Base-by-base conservation (phyloP, 331 rosid species). In the Malus hybrid region DNA sequence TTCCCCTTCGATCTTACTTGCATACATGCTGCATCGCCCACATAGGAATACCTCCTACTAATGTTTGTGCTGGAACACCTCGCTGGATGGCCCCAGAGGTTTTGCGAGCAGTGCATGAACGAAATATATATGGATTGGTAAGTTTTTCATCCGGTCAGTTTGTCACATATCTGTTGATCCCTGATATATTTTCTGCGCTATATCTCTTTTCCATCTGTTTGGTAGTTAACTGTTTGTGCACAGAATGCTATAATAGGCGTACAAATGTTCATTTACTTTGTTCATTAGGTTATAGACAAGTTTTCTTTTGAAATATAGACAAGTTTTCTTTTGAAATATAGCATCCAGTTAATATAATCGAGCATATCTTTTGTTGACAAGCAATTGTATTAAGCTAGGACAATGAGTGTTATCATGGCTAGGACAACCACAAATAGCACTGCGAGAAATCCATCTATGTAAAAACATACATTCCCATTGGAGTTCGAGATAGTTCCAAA, bases 21-120 rank as follows among this genome's bases (percentile, higher is more conserved):
- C 99, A 95, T 83, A 85, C 88, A 20, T 95, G 99, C 82, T 90
- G 97, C 71, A 89, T 95, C 39, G 94, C 96, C 42, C 99, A 95
- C 60, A 46, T 82, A 61, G 99, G 99, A 77, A 75, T 89, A 62
- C 97, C 93, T 76, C 89, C 91, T 66, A 85, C 98, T 56, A 84
- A 83, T 78, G 85, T 87, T 61, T 92, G 99, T 83, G 93, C 90
- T 73, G 99, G 99, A 71, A 95, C 99, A 7, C 98, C 98, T 72
- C 89, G 93, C 32, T 95, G 99, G 99, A 90, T 92, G 98, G 98
- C 99, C 77, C 98, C 98, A 36, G 99, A 92, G 84, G 99, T 92
- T 71, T 75, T 95, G 86, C 93, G 31, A 77, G 85, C 97, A 36
- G 91, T 90, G 94, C 88, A 90, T 78, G 42, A 90, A 69, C 77